Evolutionary conservation across 164 flowering plant species (phyloP), one percentile per base, ranked within the genome.

Genomic region (Umbellularia californica): DNA sequence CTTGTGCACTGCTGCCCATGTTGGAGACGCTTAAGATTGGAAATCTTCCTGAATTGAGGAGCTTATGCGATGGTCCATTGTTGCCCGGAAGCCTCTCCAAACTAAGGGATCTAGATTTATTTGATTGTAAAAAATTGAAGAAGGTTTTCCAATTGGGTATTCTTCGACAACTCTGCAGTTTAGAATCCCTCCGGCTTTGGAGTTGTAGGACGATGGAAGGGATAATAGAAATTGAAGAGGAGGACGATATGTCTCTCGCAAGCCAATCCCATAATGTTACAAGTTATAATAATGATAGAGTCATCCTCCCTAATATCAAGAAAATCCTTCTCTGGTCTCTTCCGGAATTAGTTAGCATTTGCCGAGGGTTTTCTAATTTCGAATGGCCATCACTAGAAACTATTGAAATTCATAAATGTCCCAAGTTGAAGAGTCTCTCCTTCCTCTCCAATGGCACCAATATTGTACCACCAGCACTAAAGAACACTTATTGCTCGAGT

Each of bases 361-460:
- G 64, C 22, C 2, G 17, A 2, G n/a, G 7, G 24, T 7, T 22
- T 17, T 60, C 47, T 5, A 41, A 41, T 41, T 41, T 41, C 11
- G 47, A 41, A 41, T 41, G 9, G 10, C 47, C 47, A 6, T 41
- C 47, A 41, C 47, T 41, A 41, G 47, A 41, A 1, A 41, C 9
- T 5, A 41, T 41, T 41, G 0, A 1, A 0, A 41, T 41, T 5
- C 0, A 0, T 7, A 2, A 0, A 9, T 41, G 47, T 41, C 47
- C 47, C 47, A 7, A 41, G 47, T 41, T 41, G 47, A 41, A 41
- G 47, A 7, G 47, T 41, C 11, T 41, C 11, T 41, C 47, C 11
- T 41, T 41, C 10, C 47, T 41, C 47, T 30, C 5, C 35, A 30
- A 30, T 30, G 35, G 35, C 35, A 30, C 0, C 6, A 5, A 30